Conservation (phyloP, 2,329 filamentous ascomycete species). For the Alternaria burnsii region DNA sequence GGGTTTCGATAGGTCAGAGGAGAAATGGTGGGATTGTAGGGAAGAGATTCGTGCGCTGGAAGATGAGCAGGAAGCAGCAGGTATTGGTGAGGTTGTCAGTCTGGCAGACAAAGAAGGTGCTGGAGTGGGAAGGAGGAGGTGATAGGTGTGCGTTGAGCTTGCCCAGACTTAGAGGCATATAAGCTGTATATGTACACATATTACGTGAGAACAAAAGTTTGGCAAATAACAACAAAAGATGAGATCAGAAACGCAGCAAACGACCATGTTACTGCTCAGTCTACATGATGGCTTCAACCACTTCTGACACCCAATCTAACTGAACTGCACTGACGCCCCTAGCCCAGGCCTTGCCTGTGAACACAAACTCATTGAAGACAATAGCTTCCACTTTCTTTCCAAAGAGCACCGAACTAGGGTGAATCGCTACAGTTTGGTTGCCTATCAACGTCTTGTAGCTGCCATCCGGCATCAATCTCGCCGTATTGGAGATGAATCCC, state of each 20-base stretch:
- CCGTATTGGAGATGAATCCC: conserved; percentile 69
- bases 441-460: conserved; percentile 69
- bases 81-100: conserved; percentile 93
- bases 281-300: conserved; percentile 48
- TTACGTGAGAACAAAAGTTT: background rate
- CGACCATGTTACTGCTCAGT: background rate
- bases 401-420: conserved; percentile 68
- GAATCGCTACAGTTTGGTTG: conserved; percentile 69
- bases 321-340: conserved; percentile 69
- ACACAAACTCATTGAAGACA: conserved; percentile 72
- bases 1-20: conserved; percentile 89
- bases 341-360: conserved; percentile 70
- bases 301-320: conserved; percentile 68
- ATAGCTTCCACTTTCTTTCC: conserved; percentile 67
- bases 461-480: conserved; percentile 66
- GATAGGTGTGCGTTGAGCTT: conserved; percentile 3
- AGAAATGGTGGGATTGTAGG: conserved; percentile 98
- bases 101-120: conserved; percentile 73
- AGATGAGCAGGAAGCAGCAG: conserved; percentile 94
- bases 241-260: background rate
- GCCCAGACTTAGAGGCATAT: background rate
- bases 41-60: conserved; percentile 92
- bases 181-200: background rate
- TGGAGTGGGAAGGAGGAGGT: conserved; percentile 46
- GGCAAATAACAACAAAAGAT: background rate